Evolutionary conservation across 805 yeast genomes (phyloP).

Genomic region (Starmerella kuoi): DNA sequence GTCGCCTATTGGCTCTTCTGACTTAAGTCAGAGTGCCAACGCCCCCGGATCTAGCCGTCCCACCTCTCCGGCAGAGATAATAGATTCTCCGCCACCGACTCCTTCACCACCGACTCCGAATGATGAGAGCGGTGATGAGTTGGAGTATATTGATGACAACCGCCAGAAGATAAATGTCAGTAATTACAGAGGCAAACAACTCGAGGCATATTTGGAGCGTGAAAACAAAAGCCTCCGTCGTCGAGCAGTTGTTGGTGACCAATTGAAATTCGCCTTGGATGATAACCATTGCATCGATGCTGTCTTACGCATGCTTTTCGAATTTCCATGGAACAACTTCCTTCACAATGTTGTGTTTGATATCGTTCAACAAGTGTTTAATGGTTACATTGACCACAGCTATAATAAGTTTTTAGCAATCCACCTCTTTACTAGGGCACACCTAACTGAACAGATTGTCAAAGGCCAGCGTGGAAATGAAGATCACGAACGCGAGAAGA

Average conservation of each 20-base stretch:
- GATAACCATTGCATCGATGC: conserved; percentile 59
- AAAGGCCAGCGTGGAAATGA: conserved; percentile 51
- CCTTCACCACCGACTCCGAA: conserved; percentile 18
- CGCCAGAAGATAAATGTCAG: conserved; percentile 14
- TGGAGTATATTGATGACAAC: conserved; percentile 9
- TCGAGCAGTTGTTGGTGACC: conserved; percentile 74
- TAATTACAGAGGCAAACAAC: conserved; percentile 9
- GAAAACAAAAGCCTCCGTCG: conserved; percentile 32
- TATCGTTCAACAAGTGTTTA: conserved; percentile 84
- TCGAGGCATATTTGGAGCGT: conserved; percentile 20
- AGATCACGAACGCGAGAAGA: conserved; percentile 45
- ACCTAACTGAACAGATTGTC: conserved; percentile 45
- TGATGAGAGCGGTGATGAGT: conserved; percentile 13
- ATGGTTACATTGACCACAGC: conserved; percentile 75
- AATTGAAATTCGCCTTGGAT: conserved; percentile 64
- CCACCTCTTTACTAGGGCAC: conserved; percentile 57
- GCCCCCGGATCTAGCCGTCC: neutral
- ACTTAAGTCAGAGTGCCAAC: neutral
- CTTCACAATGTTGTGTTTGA: conserved; percentile 96
- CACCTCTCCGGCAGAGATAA: neutral
- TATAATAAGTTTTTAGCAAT: conserved; percentile 65
- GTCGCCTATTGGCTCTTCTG: neutral
- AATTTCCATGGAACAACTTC: conserved; percentile 93
- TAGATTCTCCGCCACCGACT: conserved; percentile 7
- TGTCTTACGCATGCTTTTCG: conserved; percentile 63